phyloP scores from a whole-genome alignment of 2,329 filamentous ascomycete species.

The Podosphaera aphanis region DNA sequence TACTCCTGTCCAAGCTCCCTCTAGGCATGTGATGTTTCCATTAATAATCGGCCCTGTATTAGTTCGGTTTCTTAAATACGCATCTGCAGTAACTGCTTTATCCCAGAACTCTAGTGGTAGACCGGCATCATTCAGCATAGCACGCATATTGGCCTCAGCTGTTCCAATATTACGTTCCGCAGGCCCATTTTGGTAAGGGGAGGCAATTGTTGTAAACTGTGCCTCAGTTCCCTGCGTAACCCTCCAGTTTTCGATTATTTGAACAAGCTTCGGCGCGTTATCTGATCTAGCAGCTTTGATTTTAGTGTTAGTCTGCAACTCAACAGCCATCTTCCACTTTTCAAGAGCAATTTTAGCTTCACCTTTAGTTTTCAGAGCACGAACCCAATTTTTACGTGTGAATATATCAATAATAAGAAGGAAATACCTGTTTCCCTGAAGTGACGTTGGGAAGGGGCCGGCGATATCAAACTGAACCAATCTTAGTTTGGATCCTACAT shows the following conservation, averaged over 20 bases:
- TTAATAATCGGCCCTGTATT: neutral
- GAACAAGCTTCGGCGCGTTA: no score
- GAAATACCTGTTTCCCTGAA: neutral
- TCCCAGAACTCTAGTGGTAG: constrained; percentile 3
- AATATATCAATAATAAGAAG: neutral
- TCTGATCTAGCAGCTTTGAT: no score
- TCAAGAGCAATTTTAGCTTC: no score
- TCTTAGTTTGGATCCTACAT: no score
- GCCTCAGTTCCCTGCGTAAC: neutral
- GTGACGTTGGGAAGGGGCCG: neutral
- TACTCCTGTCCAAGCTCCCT: neutral
- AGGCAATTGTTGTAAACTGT: neutral
- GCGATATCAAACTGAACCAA: no score
- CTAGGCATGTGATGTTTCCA: neutral
- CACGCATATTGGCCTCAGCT: neutral
- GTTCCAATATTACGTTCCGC: neutral
- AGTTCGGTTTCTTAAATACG: neutral
- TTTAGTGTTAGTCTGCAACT: no score
- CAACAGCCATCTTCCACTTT: no score
- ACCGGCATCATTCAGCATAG: constrained; percentile 1
- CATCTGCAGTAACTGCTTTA: constrained; percentile 1
- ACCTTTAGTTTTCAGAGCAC: no score
- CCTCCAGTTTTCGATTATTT: no score
- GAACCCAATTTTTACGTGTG: no score
- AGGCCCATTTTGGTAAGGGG: neutral